Conservation (phyloP, 169 alveolate genomes). For the Plasmodium cynomolgi region DNA sequence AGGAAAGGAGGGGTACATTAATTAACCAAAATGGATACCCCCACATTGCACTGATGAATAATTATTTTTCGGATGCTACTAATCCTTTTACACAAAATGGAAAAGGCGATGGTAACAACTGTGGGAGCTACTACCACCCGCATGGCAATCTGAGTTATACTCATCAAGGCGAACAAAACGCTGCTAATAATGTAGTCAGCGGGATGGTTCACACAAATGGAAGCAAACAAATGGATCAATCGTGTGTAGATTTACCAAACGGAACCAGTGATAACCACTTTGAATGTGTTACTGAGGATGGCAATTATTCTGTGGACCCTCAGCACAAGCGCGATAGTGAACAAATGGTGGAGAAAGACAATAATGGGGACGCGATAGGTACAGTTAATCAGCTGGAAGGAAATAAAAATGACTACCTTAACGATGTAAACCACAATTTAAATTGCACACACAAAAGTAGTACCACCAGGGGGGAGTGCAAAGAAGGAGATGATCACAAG, state of each 20-base stretch:
- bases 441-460: background rate
- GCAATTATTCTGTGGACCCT: background rate
- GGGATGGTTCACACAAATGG: background rate
- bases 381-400: background rate
- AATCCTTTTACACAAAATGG: background rate
- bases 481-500: background rate
- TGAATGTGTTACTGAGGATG: background rate
- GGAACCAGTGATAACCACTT: background rate
- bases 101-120: background rate
- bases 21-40: background rate
- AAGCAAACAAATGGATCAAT: background rate
- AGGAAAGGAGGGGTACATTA: conserved; percentile 8
- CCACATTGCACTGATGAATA: background rate
- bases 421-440: background rate
- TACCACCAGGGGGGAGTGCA: background rate
- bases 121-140: background rate
- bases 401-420: background rate
- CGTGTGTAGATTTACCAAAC: background rate
- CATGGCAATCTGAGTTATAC: background rate
- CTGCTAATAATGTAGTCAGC: background rate
- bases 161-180: background rate
- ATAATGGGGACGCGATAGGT: background rate
- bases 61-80: background rate
- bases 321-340: background rate
- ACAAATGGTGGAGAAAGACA: background rate